Evolutionary conservation across 805 yeast genomes (phyloP).

Genomic region (Metschnikowia gelsemii): DNA sequence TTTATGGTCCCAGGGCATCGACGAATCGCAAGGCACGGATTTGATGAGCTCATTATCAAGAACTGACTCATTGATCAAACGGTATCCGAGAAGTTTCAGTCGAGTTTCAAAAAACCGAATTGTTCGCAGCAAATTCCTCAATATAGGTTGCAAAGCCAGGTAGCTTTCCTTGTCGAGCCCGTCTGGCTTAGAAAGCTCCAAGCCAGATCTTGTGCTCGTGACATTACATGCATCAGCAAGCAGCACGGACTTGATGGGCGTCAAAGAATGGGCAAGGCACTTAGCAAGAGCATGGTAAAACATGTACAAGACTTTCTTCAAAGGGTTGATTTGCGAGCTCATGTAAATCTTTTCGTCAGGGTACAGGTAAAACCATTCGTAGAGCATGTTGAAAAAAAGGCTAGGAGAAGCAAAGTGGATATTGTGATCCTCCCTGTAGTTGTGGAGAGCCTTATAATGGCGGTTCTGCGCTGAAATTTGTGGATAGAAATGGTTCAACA

Average conservation of each 20-base stretch:
- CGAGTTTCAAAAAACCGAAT: conserved; percentile 37
- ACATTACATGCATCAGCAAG: conserved; percentile 36
- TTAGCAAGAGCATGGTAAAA: conserved; percentile 38
- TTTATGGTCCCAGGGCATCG: conserved; percentile 11
- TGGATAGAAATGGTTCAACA: conserved; percentile 30
- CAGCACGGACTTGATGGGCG: conserved; percentile 37
- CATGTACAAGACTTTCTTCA: conserved; percentile 34
- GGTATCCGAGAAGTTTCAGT: conserved; percentile 27
- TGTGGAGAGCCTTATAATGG: conserved; percentile 21
- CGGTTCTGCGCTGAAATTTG: conserved; percentile 27
- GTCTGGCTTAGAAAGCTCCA: conserved; percentile 23
- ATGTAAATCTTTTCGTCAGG: conserved; percentile 35
- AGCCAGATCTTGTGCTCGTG: conserved; percentile 32
- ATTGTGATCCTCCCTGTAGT: conserved; percentile 19
- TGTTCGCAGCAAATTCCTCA: conserved; percentile 30
- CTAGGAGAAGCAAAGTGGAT: conserved; percentile 30
- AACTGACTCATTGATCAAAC: conserved; percentile 23
- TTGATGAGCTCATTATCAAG: conserved; percentile 24
- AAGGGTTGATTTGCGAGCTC: conserved; percentile 28
- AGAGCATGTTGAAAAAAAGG: conserved; percentile 33
- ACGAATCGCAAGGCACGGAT: conserved; percentile 9
- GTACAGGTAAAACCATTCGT: conserved; percentile 36
- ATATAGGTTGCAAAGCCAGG: conserved; percentile 23
- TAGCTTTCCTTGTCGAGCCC: conserved; percentile 19
- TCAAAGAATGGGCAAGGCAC: conserved; percentile 30